A percentile compares a stretch with the other conserved stretches of the same genome.
Evolutionary conservation across 2,329 filamentous ascomycete genomes (phyloP).

Genomic region (Sclerotinia glacialis): DNA sequence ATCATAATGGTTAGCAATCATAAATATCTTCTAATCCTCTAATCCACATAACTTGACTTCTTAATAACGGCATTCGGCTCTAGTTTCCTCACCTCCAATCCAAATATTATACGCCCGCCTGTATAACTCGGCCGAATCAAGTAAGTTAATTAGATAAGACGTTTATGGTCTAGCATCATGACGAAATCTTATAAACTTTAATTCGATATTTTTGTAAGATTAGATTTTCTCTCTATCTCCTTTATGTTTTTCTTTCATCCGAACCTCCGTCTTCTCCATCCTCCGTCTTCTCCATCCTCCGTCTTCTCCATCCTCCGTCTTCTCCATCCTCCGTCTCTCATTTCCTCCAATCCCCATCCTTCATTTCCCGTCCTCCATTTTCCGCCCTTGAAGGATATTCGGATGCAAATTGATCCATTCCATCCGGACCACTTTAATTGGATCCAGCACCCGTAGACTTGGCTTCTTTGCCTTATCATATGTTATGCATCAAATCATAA

Average conservation of each 20-base stretch:
- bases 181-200: neutral
- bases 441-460: neutral
- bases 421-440: slow-evolving; percentile 3
- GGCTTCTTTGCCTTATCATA: no score
- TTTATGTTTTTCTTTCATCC: neutral
- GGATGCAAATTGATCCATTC: neutral
- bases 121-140: no score
- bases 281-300: neutral
- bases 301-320: no score
- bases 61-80: no score
- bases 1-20: no score
- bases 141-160: neutral
- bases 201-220: neutral
- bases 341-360: neutral
- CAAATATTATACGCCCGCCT: no score
- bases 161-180: neutral
- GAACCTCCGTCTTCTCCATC: neutral
- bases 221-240: neutral
- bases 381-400: neutral
- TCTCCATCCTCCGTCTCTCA: neutral
- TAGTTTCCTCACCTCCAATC: no score
- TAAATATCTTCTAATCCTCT: no score
- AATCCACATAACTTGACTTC: no score
- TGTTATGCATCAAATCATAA: neutral
- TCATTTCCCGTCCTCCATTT: neutral